Evolutionary conservation across 352 stramenopile species (phyloP), one percentile per base, ranked within the genome.

Genomic region (Peronospora farinosa): DNA sequence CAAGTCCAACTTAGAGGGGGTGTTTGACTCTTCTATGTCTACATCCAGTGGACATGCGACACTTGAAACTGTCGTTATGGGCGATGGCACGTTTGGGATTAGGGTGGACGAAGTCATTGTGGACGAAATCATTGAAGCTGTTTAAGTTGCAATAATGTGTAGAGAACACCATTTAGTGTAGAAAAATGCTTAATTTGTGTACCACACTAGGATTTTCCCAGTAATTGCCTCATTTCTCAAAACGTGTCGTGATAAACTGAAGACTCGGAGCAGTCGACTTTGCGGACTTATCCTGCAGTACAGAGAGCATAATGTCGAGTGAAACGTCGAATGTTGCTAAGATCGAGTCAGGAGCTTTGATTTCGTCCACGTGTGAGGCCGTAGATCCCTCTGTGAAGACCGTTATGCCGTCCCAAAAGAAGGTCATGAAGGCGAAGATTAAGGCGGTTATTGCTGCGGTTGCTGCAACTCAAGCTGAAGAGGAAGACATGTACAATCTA

Each of bases 61-160:
- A 40, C 51, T 69, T 9, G 63, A 78, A 40, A 75, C 62, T 13
- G 59, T 78, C 13, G 46, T 73, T 19, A 51, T 67, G 9, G 56
- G 50, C 5, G 61, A 74, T 35, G 58, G 42, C 21, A 74, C 65
- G 19, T 63, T 73, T 40, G 67, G 65, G 15, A 65, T 75, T 53
- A 80, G 69, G 47, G 68, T 72, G 44, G 70, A 78, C 38, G 63
- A 66, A 23, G 67, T 82, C 35, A 65, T 84, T 10, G 45, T 80
- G 21, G 73, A 84, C 37, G 73, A 84, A 50, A 80, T 84, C 51
- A 78, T 58, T 0, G 73, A 84, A 23, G 66, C 73, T 5, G 73
- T 84, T 7, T 81, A 63, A 58, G 57, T 61, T 64, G 48, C 44
- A 52, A 25, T n/a, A 40, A 32, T 40, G 35, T 60, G 48, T 60